Percentiles rank a stretch among this genome's conserved stretches.
Evolutionary conservation across 2,329 filamentous ascomycete species (phyloP).

Genomic region (Fusarium sp.): DNA sequence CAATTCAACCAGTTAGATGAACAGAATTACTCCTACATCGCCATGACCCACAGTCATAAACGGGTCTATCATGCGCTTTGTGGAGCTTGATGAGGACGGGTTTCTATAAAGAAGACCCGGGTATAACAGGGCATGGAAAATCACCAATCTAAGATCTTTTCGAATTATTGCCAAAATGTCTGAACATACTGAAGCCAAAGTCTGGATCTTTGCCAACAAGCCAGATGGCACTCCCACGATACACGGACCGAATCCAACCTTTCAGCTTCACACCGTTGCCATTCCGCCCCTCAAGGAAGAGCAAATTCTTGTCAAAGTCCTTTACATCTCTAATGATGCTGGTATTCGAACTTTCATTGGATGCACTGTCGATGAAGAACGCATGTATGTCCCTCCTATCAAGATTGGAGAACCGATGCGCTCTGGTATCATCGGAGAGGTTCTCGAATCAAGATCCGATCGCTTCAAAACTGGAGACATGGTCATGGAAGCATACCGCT

Average conservation of each 20-base stretch:
- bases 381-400: conserved; percentile 19
- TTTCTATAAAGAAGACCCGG: background rate
- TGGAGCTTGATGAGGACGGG: background rate
- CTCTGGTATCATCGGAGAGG: conserved; percentile 9
- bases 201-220: conserved; percentile 21
- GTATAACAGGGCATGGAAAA: too few species aligned
- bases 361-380: conserved; percentile 2
- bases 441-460: conserved; percentile 13
- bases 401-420: conserved; percentile 7
- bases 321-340: conserved; percentile 20
- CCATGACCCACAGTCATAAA: background rate
- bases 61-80: background rate
- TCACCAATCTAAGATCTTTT: background rate
- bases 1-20: background rate
- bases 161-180: background rate
- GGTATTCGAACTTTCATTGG: conserved; percentile 8
- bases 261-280: background rate
- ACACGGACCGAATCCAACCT: conserved; percentile 4
- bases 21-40: background rate
- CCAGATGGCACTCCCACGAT: conserved; percentile 7
- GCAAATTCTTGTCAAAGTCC: conserved; percentile 16
- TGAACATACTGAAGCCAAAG: background rate
- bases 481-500: conserved; percentile 14
- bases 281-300: conserved; percentile 2
- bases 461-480: conserved; percentile 7